Evolutionary conservation across 1,284 basidiomycete genomes (phyloP), one percentile per base, ranked within the genome.

Genomic region (Ceratobasidium sp.): DNA sequence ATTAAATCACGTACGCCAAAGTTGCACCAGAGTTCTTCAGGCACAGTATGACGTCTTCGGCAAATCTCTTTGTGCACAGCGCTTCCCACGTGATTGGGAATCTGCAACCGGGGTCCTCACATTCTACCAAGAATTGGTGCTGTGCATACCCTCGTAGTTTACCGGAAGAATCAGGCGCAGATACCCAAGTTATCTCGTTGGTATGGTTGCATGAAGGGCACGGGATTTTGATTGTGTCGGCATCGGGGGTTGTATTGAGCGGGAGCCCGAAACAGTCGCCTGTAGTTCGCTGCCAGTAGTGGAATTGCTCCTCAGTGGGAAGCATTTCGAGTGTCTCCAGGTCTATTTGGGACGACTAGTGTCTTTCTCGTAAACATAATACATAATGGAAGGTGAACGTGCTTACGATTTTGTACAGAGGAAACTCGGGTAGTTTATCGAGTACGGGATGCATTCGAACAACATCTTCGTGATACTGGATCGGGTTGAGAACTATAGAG

Each of bases 191-290:
- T 21, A 58, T 36, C 55, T 58, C 55, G 28, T 58, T 58, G 28
- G 26, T 39, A 14, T 58, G 36, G 12, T 8, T 23, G 34, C 55
- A 58, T 30, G 36, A 41, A 2, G 55, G 55, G n/a, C 55, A 58
- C 10, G 21, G 9, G 16, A 58, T 23, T 9, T 58, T 58, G 36
- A 58, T 41, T 1, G 34, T 41, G n/a, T 58, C 55, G 3, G 55
- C 55, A 18, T 58, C 55, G 36, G 55, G 55, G 2, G 55, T 58
- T 39, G 55, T 58, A 36, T 58, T 36, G 26, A 58, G n/a, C 10
- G 55, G 55, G 34, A 58, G 55, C 12, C 55, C 55, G 16, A 58
- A 58, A 18, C 34, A 58, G 36, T 58, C 55, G n/a, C 55, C 55
- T 1, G 55, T 58, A 8, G 55, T 58, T 5, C 55, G 55, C 32